A percentile compares a stretch with the other conserved stretches of the same genome.
Conservation (phyloP, 2,329 filamentous ascomycete genomes). For the Aspergillus spinulosporus region DNA sequence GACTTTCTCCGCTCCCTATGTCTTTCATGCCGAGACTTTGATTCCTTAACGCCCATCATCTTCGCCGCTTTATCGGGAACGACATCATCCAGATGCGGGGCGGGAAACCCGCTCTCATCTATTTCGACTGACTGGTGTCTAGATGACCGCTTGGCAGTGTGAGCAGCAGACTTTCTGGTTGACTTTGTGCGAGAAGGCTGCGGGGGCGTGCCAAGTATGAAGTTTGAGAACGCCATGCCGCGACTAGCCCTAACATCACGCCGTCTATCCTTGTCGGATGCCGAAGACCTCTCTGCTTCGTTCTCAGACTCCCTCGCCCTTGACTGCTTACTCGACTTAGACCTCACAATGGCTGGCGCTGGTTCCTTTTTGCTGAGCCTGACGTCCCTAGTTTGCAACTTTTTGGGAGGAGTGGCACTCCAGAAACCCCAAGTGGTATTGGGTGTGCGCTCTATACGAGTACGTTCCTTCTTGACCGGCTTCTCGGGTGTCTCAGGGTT, state of each 20-base stretch:
- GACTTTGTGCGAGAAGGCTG: constrained; percentile 62
- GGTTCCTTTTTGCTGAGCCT: constrained; percentile 41
- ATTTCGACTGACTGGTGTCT: constrained; percentile 70
- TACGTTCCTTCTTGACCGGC: constrained; percentile 69
- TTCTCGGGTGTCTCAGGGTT: constrained; percentile 56
- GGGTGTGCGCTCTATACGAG: constrained; percentile 71
- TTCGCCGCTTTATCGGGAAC: constrained; percentile 76
- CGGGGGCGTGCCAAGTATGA: constrained; percentile 67
- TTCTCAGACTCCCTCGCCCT: constrained; percentile 61
- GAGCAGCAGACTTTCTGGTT: constrained; percentile 60
- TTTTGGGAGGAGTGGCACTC: constrained; percentile 57
- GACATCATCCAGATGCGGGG: constrained; percentile 70
- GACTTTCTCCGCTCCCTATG: constrained; percentile 54
- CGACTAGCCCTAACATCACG: constrained; percentile 57
- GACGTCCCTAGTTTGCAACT: constrained; percentile 53
- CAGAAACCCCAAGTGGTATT: constrained; percentile 75
- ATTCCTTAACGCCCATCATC: constrained; percentile 63
- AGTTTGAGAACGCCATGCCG: constrained; percentile 58
- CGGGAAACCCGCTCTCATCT: constrained; percentile 62
- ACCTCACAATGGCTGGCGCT: constrained; percentile 50
- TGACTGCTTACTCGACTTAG: constrained; percentile 60
- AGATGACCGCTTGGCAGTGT: constrained; percentile 57
- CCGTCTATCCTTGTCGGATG: constrained; percentile 68
- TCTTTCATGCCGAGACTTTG: constrained; percentile 47
- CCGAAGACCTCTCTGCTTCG: constrained; percentile 64